These are phyloP conservation scores for Fusarium tricinctum DNA, from an alignment of 2,329 filamentous ascomycete genomes.

Conservation along the genomic window DNA sequence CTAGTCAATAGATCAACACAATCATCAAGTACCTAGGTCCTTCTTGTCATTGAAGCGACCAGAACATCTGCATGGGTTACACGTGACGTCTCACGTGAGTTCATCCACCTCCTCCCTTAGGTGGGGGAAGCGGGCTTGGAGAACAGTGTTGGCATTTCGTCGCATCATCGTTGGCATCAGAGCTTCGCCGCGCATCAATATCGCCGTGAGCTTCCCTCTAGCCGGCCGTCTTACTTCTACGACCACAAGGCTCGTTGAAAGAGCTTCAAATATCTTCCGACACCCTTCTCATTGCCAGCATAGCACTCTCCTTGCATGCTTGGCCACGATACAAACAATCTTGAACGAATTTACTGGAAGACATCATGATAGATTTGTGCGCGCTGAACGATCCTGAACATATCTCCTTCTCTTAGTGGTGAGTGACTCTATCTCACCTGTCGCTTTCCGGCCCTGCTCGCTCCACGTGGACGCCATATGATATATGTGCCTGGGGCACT, in stretches of 20 bases:
- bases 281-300: conserved; percentile 25
- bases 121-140: conserved; percentile 43
- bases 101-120: conserved; percentile 22
- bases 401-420: conserved; percentile 59
- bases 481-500: conserved; percentile 2
- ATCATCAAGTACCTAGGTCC: too few species aligned
- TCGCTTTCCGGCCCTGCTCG: conserved; percentile 18
- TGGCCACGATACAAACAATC: conserved; percentile 46
- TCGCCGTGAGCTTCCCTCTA: conserved; percentile 32
- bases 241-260: conserved; percentile 12
- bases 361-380: conserved; percentile 61
- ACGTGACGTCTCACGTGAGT: conserved; percentile 39
- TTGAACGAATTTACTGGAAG: conserved; percentile 48
- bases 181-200: conserved; percentile 48
- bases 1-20: background rate
- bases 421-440: conserved; percentile 44
- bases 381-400: conserved; percentile 50
- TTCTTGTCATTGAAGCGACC: too few species aligned
- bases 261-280: conserved; percentile 27
- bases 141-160: conserved; percentile 49
- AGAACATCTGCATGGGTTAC: background rate
- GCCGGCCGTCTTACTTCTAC: conserved; percentile 32
- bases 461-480: background rate
- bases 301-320: conserved; percentile 40
- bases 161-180: conserved; percentile 49